Evolutionary conservation across 768 basidiomycete species (phyloP), one percentile per base, ranked within the genome.

Genomic region (Daedalea quercina): DNA sequence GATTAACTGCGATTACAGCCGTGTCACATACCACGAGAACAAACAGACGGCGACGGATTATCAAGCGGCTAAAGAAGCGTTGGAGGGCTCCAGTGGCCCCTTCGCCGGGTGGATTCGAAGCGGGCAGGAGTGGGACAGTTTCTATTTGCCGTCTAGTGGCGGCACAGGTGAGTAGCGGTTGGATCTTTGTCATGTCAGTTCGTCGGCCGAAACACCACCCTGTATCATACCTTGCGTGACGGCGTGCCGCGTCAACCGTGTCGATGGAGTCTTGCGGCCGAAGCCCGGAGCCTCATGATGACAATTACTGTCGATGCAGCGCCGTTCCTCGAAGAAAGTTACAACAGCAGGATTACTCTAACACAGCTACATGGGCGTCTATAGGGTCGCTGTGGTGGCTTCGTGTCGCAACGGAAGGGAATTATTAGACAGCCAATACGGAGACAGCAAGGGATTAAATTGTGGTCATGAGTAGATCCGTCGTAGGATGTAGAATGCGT

Each of bases 41-140:
- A 87, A 87, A 57, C 64, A 67, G 42, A 52, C 61, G 1, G 67
- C 72, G 3, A 45, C 54, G 13, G 70, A 66, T 11, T 86, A 86
- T 57, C 79, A 80, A 54, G 55, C 47, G 1, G 81, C 78, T 0
- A 88, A 84, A 62, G 50, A 57, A 7, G 61, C 61, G 2, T 69
- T 90, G 23, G 56, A 73, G 15, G 77, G 76, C 0, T 56, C 65
- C 31, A 63, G 60, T 0, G 73, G 76, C 3, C 70, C 76, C 2
- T 87, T 90, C 54, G 64, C 68, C 31, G 85, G 82, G 19, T 90
- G 87, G 87, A 63, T 84, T 37, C 65, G 52, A 20, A 82, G 77
- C 49, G 84, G 83, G 2, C 54, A 59, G 35, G 60, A 63, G 47
- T 81, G 79, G 75, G 81, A 86, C 60, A 65, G 55, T 44, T 87